Evolutionary conservation across 805 yeast genomes (phyloP).

Genomic region (Zygosaccharomyces bisporus): DNA sequence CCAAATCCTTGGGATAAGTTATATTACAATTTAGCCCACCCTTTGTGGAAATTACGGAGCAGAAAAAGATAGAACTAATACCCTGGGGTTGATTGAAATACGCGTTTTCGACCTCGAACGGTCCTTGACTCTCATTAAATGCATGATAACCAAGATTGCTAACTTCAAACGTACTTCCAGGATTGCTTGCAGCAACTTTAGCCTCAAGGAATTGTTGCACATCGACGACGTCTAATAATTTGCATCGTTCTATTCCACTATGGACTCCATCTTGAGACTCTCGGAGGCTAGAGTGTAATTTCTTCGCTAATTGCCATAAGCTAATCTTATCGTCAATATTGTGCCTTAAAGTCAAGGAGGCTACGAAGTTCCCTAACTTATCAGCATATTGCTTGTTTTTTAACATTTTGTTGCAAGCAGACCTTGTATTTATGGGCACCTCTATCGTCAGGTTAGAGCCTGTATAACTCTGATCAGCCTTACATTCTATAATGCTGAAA

Average conservation of each 20-base stretch:
- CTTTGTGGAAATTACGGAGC: slow-evolving; percentile 23
- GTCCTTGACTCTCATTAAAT: slow-evolving; percentile 13
- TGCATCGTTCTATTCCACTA: slow-evolving; percentile 19
- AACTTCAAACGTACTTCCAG: slow-evolving; percentile 30
- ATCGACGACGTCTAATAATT: slow-evolving; percentile 25
- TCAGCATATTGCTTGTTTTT: slow-evolving; percentile 8
- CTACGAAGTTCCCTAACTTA: slow-evolving; percentile 28
- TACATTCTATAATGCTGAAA: slow-evolving; percentile 1
- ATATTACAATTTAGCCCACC: slow-evolving; percentile 29
- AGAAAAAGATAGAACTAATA: slow-evolving; percentile 23
- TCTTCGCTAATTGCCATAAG: slow-evolving; percentile 22
- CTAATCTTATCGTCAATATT: slow-evolving; percentile 4
- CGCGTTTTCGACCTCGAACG: slow-evolving; percentile 23
- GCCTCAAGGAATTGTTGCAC: slow-evolving; percentile 17
- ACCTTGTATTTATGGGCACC: slow-evolving; percentile 30
- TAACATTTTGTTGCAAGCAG: slow-evolving; percentile 12
- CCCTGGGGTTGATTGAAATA: slow-evolving; percentile 31
- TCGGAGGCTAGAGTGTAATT: slow-evolving; percentile 10
- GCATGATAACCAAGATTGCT: slow-evolving; percentile 29
- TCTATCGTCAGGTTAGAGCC: slow-evolving; percentile 16
- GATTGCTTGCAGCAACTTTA: slow-evolving; percentile 20
- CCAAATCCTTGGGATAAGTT: slow-evolving; percentile 21
- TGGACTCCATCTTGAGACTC: slow-evolving; percentile 10
- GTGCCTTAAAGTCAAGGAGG: slow-evolving; percentile 13
- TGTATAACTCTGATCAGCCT: neutral